Conservation (phyloP, 1,284 basidiomycete species). For the Papiliotrema laurentii region DNA sequence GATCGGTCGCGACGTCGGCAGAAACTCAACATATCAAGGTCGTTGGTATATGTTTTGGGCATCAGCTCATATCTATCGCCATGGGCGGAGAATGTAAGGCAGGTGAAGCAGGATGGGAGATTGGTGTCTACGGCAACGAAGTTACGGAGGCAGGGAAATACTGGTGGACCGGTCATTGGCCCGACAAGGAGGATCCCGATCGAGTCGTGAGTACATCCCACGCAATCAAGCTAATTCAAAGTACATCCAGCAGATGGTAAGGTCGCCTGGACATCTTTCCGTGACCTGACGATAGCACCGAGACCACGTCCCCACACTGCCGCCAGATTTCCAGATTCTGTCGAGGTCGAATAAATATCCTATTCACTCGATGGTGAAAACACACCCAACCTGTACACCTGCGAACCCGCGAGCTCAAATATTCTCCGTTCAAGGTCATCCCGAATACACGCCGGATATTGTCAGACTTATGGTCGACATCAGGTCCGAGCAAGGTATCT, state of each 20-base stretch:
- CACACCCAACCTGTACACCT: constrained; percentile 44
- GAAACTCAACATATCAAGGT: constrained; percentile 33
- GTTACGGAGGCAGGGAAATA: constrained; percentile 49
- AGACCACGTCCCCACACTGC: constrained; percentile 50
- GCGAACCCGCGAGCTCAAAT: constrained; percentile 43
- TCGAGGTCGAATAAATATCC: constrained; percentile 47
- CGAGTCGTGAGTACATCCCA: constrained; percentile 26
- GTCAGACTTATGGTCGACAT: constrained; percentile 50
- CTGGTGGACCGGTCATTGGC: constrained; percentile 45
- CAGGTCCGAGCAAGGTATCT: constrained; percentile 45
- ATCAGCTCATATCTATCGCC: constrained; percentile 53
- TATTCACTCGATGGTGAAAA: constrained; percentile 51
- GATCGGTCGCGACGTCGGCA: constrained; percentile 22
- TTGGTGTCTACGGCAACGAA: constrained; percentile 48
- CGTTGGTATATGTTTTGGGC: constrained; percentile 53
- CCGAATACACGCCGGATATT: constrained; percentile 53
- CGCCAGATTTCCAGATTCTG: constrained; percentile 49
- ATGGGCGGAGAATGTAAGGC: constrained; percentile 48
- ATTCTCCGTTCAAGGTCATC: constrained; percentile 52
- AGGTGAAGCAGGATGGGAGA: constrained; percentile 53
- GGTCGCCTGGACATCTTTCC: neutral
- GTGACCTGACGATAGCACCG: constrained; percentile 42
- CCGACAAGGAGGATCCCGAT: constrained; percentile 35
- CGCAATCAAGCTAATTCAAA: constrained; percentile 13
- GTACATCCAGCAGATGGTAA: constrained; percentile 53